These are phyloP conservation scores for Solanum habrochaites DNA, from an alignment of 257 asterid species.

Conservation along the genomic window DNA sequence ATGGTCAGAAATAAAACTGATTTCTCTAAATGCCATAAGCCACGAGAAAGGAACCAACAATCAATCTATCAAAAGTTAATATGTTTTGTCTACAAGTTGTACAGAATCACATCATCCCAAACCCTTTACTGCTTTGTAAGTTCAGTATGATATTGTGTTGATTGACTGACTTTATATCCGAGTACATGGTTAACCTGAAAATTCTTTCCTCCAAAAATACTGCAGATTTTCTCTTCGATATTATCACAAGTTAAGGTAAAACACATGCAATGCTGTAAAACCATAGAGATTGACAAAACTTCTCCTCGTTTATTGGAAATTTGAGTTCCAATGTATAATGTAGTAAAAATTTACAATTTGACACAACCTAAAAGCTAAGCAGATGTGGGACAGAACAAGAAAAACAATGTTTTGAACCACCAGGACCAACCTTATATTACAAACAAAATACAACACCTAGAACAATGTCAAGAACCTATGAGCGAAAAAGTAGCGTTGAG, in stretches of 20 bases:
- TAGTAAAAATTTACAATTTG: neutral
- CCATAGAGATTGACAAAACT: neutral
- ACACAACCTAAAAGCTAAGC: neutral
- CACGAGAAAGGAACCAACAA: neutral
- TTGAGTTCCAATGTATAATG: neutral
- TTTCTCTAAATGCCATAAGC: neutral
- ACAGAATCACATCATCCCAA: neutral
- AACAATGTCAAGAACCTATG: neutral
- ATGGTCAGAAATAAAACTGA: neutral
- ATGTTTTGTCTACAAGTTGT: neutral
- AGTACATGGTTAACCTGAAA: neutral
- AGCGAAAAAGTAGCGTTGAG: neutral
- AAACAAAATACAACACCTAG: neutral
- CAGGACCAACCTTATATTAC: neutral
- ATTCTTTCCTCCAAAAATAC: neutral
- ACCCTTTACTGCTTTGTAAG: neutral
- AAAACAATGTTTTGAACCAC: neutral
- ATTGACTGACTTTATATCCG: neutral
- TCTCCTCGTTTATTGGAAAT: neutral
- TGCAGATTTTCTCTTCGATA: neutral
- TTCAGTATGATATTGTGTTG: neutral
- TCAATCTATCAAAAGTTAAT: neutral
- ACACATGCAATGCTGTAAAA: neutral
- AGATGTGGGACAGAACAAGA: constrained; percentile 1
- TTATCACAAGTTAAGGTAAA: neutral